A percentile compares a stretch with the other conserved stretches of the same genome.
Evolutionary conservation across 176 grass and related monocot species (phyloP).

Genomic region (Microstegium vimineum): DNA sequence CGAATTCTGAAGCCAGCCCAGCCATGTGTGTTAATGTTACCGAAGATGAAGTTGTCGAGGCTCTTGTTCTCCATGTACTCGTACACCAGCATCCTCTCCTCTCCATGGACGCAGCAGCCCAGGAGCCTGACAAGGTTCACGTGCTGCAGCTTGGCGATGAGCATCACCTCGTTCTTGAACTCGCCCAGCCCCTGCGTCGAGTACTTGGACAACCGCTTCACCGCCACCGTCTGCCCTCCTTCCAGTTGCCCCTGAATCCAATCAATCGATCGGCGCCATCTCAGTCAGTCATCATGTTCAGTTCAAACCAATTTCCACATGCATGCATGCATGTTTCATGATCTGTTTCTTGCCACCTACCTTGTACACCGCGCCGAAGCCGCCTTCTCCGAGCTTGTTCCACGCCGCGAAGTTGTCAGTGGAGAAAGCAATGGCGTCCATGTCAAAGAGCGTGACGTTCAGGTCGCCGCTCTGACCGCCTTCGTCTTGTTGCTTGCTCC

Average conservation of each 20-base stretch:
- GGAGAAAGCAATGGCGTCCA: conserved; percentile 31
- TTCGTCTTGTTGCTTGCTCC: conserved; percentile 24
- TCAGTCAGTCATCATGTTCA: background rate
- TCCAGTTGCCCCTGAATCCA: conserved; percentile 49
- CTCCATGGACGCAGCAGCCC: conserved; percentile 70
- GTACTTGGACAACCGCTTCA: conserved; percentile 65
- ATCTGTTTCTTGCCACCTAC: conserved; percentile 21
- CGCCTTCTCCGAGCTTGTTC: conserved; percentile 68
- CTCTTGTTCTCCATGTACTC: conserved; percentile 93
- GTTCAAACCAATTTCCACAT: background rate
- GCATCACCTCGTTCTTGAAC: conserved; percentile 87
- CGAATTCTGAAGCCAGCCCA: background rate
- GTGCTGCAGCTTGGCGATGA: conserved; percentile 87
- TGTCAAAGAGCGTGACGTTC: conserved; percentile 45
- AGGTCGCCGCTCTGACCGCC: conserved; percentile 31
- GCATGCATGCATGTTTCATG: background rate
- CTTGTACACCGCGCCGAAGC: conserved; percentile 71
- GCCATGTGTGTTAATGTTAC: conserved; percentile 21
- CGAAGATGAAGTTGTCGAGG: conserved; percentile 75
- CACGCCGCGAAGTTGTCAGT: conserved; percentile 50
- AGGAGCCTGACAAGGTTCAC: conserved; percentile 77
- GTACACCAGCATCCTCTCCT: conserved; percentile 82
- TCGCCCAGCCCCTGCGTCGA: conserved; percentile 73
- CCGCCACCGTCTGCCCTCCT: conserved; percentile 62
- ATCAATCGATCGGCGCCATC: too few species aligned